phyloP scores from a whole-genome alignment of 2,329 filamentous ascomycete genomes.

The Botrytis sinoallii region DNA sequence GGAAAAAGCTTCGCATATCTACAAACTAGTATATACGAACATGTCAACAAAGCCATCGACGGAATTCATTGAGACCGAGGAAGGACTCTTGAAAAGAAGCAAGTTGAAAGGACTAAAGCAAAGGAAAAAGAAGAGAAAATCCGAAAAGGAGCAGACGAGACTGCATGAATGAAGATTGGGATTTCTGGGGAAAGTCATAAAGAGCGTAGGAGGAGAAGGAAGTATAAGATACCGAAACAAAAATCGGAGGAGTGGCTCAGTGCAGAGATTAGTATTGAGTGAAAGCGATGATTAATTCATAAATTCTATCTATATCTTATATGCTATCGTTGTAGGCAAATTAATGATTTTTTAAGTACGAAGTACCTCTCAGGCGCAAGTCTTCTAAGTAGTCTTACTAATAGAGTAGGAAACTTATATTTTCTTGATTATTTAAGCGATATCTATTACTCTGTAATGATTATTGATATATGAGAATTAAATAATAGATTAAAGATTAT shows the following conservation, averaged over 20 bases:
- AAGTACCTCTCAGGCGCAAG: neutral
- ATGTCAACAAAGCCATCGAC: neutral
- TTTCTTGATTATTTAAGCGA: too few species aligned
- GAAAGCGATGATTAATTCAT: neutral
- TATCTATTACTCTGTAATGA: too few species aligned
- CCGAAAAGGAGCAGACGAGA: neutral
- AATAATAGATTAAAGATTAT: too few species aligned
- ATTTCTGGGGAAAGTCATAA: neutral
- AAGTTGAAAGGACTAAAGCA: neutral
- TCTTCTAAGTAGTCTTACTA: too few species aligned
- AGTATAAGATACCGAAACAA: neutral
- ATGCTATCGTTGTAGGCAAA: neutral
- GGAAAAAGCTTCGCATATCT: neutral
- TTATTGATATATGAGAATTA: too few species aligned
- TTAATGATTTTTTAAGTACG: neutral
- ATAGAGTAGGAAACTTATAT: too few species aligned
- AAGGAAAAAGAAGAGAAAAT: neutral
- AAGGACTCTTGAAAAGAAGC: neutral
- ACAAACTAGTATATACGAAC: neutral
- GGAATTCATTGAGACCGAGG: neutral
- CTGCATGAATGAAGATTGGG: neutral
- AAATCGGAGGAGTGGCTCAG: neutral
- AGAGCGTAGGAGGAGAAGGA: neutral
- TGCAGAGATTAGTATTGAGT: neutral
- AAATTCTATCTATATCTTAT: neutral